Conservation (phyloP, 306 rosid genomes). For the Trifolium repens region DNA sequence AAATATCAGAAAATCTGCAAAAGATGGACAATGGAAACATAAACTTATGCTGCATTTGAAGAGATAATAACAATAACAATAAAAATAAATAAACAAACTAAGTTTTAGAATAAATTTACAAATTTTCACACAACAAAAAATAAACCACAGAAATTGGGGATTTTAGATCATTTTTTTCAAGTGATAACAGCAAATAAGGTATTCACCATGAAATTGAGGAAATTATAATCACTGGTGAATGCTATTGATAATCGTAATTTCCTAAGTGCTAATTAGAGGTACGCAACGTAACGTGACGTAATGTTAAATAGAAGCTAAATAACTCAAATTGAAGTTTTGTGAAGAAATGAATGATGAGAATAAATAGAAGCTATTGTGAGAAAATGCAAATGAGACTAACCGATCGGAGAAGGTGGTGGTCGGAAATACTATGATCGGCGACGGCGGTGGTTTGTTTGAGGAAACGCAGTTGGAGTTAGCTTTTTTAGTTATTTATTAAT, state of each 20-base stretch:
- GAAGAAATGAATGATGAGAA: not conserved
- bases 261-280: not conserved
- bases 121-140: not conserved
- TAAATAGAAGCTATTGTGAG: not conserved
- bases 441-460: not conserved
- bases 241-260: not conserved
- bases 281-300: not conserved
- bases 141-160: too few species aligned
- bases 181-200: not conserved
- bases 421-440: not conserved
- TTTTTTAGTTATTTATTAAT: not conserved
- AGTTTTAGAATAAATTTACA: not conserved
- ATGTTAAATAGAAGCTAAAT: not conserved
- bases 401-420: not conserved
- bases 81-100: too few species aligned
- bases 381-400: not conserved
- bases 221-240: not conserved
- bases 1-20: not conserved
- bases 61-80: constrained; percentile 3
- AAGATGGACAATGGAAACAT: not conserved
- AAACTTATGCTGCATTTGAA: not conserved
- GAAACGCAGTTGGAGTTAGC: not conserved
- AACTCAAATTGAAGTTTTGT: not conserved
- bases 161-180: not conserved
- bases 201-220: not conserved